Conservation (phyloP, 169 alveolate genomes). For the Sarcocystis neurona region DNA sequence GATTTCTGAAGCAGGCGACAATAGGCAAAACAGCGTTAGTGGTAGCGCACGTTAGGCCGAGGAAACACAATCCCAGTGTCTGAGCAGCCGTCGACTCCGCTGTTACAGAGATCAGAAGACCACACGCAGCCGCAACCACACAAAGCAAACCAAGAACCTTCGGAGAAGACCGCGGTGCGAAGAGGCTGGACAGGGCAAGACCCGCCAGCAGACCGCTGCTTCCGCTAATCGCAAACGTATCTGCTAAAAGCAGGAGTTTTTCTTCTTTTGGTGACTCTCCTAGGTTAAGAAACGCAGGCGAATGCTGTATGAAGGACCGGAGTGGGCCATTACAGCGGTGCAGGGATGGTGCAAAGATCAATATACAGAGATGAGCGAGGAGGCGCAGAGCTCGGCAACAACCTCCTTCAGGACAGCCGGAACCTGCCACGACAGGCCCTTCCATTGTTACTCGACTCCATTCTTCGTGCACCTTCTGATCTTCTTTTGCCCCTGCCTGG, state of each 20-base stretch:
- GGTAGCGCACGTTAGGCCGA: constrained; percentile 19
- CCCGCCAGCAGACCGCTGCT: background rate
- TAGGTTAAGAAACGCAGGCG: background rate
- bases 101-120: background rate
- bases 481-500: too few species aligned
- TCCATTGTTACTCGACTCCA: too few species aligned
- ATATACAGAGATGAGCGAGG: too few species aligned
- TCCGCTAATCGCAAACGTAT: background rate
- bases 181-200: background rate
- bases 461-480: too few species aligned
- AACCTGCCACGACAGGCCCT: too few species aligned
- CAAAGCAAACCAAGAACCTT: constrained; percentile 30
- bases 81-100: constrained; percentile 22
- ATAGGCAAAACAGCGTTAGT: constrained; percentile 20
- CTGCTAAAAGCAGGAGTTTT: background rate
- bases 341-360: constrained; percentile 4
- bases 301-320: background rate
- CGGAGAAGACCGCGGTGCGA: background rate
- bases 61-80: background rate
- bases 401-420: too few species aligned
- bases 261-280: background rate
- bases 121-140: background rate
- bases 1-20: background rate
- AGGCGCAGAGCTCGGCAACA: too few species aligned
- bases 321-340: constrained; percentile 8